Evolutionary conservation across 1,284 basidiomycete genomes (phyloP), one percentile per base, ranked within the genome.

Genomic region (Retiboletus flavoniger): DNA sequence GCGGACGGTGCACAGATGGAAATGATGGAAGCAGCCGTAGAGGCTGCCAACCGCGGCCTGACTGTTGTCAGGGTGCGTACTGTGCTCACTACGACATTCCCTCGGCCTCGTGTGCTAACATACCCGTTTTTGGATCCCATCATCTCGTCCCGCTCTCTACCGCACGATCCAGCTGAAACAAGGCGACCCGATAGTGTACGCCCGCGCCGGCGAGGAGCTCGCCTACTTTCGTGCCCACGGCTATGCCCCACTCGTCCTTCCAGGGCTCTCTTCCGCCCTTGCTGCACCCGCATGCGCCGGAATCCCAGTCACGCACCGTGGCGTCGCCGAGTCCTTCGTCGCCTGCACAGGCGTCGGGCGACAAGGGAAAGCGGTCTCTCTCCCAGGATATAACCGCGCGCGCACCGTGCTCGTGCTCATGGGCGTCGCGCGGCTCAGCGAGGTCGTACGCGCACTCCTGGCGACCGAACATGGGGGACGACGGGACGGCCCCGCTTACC

Each of bases 141-240:
- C 7, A 16, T 38, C 11, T 39, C 17, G 19, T 4, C 40, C 2
- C 9, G 11, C 28, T 19, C 8, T 26, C 26, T 7, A n/a, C 36
- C 21, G 17, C 17, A 4, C n/a, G 4, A 50, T n/a, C 17, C 50
- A 91, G 82, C 80, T 99, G 14, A 98, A 99, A 74, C 96, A 98
- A 78, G 96, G 96, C 28, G 96, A 98, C 70, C 96, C 96, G 1
- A 90, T 91, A 29, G 85, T 99, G 0, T 99, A 97, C 67, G 96
- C 93, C 3, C 85, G 96, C 21, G 91, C 91, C 0, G 95, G 95
- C 11, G 96, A 98, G 69, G 96, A 99, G 72, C 85, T 98, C 1
- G 78, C 98, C 17, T 93, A 91, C 70, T 96, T 98, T 81, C 84
- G 93, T 13, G 74, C 83, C 49, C 86, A 87, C 47, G 95, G 94